Percentiles rank a stretch among this genome's conserved stretches.
phyloP scores from a whole-genome alignment of 768 basidiomycete species.

The Lyophyllum semitale region DNA sequence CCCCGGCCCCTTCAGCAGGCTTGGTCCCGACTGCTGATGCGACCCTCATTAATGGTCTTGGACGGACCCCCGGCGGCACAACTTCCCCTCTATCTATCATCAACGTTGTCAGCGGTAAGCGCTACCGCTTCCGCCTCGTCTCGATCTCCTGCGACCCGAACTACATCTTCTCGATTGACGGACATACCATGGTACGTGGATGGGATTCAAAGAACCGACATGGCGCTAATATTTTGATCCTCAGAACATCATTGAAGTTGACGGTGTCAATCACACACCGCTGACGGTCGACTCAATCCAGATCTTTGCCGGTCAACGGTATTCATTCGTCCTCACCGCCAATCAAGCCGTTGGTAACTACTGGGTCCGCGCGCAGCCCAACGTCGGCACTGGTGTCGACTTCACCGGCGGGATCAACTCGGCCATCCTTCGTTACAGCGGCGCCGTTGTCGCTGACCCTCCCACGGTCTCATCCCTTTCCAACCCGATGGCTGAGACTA shows the following conservation, averaged over 20 bases:
- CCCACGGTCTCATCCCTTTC: no score
- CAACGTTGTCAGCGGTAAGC: conserved; percentile 33
- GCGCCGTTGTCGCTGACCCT: no score
- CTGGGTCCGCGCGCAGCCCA: conserved; percentile 42
- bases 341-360: conserved; percentile 41
- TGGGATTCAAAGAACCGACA: not conserved
- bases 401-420: no score
- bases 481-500: no score
- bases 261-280: conserved; percentile 36
- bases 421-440: no score
- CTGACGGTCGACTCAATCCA: conserved; percentile 37
- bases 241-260: conserved; percentile 42
- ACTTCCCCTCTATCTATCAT: conserved; percentile 35
- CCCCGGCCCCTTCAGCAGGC: conserved; percentile 20
- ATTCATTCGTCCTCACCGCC: conserved; percentile 43
- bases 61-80: conserved; percentile 41
- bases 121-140: conserved; percentile 51
- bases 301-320: conserved; percentile 32
- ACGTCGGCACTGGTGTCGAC: no score
- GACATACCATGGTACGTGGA: conserved; percentile 29
- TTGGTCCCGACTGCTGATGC: conserved; percentile 23
- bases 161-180: conserved; percentile 24
- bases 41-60: conserved; percentile 49
- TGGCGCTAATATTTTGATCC: not conserved
- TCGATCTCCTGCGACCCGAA: conserved; percentile 45